Evolutionary conservation across 1,284 basidiomycete species (phyloP), one percentile per base, ranked within the genome.

Genomic region (Ustilago crameri): DNA sequence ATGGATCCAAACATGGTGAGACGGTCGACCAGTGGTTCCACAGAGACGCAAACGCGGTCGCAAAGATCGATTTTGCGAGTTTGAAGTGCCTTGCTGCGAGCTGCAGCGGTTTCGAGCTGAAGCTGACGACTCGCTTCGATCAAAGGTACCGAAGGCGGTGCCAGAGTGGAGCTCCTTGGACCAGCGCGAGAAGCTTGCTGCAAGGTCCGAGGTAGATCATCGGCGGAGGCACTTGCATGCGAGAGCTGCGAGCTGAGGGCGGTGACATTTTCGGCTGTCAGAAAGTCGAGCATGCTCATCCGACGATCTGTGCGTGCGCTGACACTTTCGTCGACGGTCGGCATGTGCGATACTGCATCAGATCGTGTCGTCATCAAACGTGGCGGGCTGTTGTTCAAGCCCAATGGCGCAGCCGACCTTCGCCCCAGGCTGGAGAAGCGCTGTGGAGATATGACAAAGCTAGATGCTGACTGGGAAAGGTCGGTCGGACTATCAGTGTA

Each of bases 1-100:
- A 79, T 74, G 24, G 80, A 78, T 22, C 81, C 81, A 50, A 83
- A 83, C 81, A 83, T 83, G 57, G 67, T 70, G 54, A 83, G 60
- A 14, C 51, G 53, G 26, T 78, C 76, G 14, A 62, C 50, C 22
- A 76, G 43, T 3, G 81, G 81, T 30, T 71, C 66, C 20, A 80
- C 70, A 3, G 32, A 43, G 46, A 76, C 42, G 10, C 49, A 40
- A 12, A 68, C 53, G 5, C 52, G n/a, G 14, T 50, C 52, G 42
- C 54, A 54, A 15, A 63, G 45, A 26, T 72, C 69, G 5, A 67
- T 35, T 22, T 23, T 64, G 9, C 32, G 53, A 5, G 62, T 35
- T 17, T 57, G 52, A 2, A 46, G 61, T 8, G 45, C 15, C 18
- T 50, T 50, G 26, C 22, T 50, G 1, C 47, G 62, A 37, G 51